A percentile compares a stretch with the other conserved stretches of the same genome.
Evolutionary conservation across 148 eudicot species (phyloP).

Genomic region (Tetragonia tetragonoides): DNA sequence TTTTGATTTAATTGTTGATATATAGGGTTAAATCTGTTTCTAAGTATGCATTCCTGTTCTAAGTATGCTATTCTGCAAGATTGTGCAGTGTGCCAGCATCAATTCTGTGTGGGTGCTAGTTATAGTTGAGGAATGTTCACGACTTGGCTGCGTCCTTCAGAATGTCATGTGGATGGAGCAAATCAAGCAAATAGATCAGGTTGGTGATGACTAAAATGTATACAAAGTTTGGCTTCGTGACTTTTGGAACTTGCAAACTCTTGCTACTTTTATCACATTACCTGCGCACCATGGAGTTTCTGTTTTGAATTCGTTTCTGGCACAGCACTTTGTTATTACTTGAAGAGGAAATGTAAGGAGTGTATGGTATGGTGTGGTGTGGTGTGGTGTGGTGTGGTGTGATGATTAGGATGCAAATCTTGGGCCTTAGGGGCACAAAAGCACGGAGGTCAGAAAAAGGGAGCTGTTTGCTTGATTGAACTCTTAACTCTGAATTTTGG

Average conservation of each 20-base stretch:
- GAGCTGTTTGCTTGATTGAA: too few species aligned
- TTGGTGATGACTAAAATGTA: slow-evolving; percentile 11
- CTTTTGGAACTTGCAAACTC: not conserved
- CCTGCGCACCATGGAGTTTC: too few species aligned
- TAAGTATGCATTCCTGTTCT: not conserved
- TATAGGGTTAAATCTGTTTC: not conserved
- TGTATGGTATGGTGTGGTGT: too few species aligned
- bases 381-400: too few species aligned
- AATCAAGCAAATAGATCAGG: slow-evolving; percentile 98
- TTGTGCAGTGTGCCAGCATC: slow-evolving; percentile 51
- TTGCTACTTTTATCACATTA: not conserved
- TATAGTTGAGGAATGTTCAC: slow-evolving; percentile 86
- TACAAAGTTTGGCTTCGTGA: not conserved
- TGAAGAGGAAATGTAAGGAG: too few species aligned
- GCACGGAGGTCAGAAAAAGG: too few species aligned
- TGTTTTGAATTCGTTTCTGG: too few species aligned
- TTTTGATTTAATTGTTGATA: not conserved
- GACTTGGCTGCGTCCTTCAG: slow-evolving; percentile 97
- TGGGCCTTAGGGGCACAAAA: too few species aligned
- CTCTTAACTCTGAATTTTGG: too few species aligned
- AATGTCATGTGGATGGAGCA: slow-evolving; percentile 86
- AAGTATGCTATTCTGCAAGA: slow-evolving; percentile 29
- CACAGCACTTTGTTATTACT: too few species aligned
- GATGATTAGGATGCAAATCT: too few species aligned
- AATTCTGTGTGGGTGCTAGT: slow-evolving; percentile 89